Evolutionary conservation across 164 flowering plant species (phyloP).

Genomic region (Amborella trichopoda): DNA sequence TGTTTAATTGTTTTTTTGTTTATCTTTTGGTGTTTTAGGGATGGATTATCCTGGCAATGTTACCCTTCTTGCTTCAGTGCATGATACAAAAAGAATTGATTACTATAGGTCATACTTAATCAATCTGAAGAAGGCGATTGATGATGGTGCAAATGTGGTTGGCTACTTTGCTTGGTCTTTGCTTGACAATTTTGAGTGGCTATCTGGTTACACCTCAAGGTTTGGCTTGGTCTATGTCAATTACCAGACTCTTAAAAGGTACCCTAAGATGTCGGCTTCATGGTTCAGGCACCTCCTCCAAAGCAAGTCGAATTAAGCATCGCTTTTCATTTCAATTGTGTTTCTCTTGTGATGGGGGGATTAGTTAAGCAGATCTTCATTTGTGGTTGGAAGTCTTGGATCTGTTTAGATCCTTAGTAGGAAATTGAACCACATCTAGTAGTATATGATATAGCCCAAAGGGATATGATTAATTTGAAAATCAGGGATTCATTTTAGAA

Average conservation of each 20-base stretch:
- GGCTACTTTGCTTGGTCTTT: constrained; percentile 93
- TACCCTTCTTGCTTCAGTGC: constrained; percentile 38
- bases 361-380: no score
- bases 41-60: constrained; percentile 90
- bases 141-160: constrained; percentile 67
- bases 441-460: no score
- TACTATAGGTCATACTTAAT: constrained; percentile 46
- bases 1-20: no score
- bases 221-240: constrained; percentile 79
- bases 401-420: no score
- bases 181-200: constrained; percentile 92
- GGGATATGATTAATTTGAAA: no score
- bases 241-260: constrained; percentile 45
- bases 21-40: no score
- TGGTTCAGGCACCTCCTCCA: constrained; percentile 60
- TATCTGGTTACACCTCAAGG: constrained; percentile 77
- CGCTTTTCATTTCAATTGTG: no score
- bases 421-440: no score
- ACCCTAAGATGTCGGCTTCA: constrained; percentile 79
- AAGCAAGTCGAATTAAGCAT: no score
- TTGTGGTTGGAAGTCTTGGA: no score
- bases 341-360: no score
- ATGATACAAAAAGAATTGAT: constrained; percentile 55
- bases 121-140: constrained; percentile 56
- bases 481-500: no score